phyloP scores from a whole-genome alignment of 1,284 basidiomycete species.

The Ganoderma lingzhi region DNA sequence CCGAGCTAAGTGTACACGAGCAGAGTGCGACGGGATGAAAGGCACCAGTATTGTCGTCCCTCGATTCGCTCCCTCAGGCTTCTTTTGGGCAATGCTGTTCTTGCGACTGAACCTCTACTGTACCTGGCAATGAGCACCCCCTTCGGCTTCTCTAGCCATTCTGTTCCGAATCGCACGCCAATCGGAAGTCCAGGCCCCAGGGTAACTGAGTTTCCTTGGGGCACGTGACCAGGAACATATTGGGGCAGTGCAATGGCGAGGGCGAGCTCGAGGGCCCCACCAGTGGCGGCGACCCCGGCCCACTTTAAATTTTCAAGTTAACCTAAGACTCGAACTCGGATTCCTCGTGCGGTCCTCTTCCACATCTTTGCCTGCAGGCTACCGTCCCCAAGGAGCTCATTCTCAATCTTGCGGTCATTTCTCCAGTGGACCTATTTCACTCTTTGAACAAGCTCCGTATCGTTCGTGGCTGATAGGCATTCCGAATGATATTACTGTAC shows the following conservation, averaged over 20 bases:
- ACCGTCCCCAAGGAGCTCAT: background rate
- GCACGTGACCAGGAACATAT: background rate
- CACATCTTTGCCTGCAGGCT: background rate
- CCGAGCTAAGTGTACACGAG: background rate
- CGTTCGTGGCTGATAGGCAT: background rate
- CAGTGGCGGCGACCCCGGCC: too few species aligned
- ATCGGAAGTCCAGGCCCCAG: background rate
- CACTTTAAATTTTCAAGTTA: too few species aligned
- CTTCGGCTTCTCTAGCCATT: background rate
- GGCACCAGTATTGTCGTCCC: background rate
- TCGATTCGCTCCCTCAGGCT: background rate
- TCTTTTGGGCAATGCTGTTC: too few species aligned
- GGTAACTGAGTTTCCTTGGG: background rate
- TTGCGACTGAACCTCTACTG: background rate
- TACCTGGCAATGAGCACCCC: background rate
- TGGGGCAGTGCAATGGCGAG: background rate
- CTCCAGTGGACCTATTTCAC: background rate
- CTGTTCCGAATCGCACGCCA: background rate
- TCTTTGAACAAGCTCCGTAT: background rate
- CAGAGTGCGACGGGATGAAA: background rate
- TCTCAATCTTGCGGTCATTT: background rate
- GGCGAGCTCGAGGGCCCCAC: background rate
- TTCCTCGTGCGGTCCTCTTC: background rate
- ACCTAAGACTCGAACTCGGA: background rate
- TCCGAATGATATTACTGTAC: conserved; percentile 9